Base-by-base conservation (phyloP, 495 filamentous ascomycete genomes). In the Tuber calosporum region DNA sequence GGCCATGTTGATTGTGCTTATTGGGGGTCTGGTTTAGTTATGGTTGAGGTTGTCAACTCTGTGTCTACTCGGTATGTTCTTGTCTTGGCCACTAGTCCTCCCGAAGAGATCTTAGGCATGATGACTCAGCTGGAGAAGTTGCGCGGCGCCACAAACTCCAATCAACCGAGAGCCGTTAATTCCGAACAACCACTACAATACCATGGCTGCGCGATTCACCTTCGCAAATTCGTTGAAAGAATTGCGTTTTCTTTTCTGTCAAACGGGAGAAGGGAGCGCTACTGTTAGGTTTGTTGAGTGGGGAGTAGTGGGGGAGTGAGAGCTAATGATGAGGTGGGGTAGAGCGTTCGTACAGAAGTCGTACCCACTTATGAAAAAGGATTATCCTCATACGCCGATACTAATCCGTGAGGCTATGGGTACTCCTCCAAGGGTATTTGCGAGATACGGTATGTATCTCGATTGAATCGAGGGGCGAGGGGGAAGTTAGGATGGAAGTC, bases 311-410 rank as follows among this genome's bases (percentile, higher is more conserved):
- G 67, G 7, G 37, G 66, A 58, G 38, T 45, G 19, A 15, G 66
- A 40, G 58, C 37, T 80, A 45, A 78, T 71, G 17, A 40, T 22
- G 73, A 70, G 53, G 58, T 67, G 53, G 48, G 53, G 79, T 81
- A 99, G 95, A 83, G 88, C 90, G 19, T 99, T 99, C 86, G 86
- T 99, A 69, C 89, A 89, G 73, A 89, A 91, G 83, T 92, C 94
- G 72, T 99, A 99, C 84, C 96, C 95, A 8, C 94, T 92, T 79
- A 98, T 99, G 94, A 99, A 99, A 88, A 96, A 96, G 87, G 90
- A 95, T 86, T 98, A 99, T 85, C 95, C 95, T 15, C 84, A 93
- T 83, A 97, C 88, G 62, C 95, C 95, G 68, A 98, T 99, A 84
- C 85, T 99, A 86, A 87, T 99, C 69, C 91, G 95, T 77, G 96